Evolutionary conservation across 371 early-diverging fungal genomes (phyloP).

Genomic region (Zancudomyces culisetae): DNA sequence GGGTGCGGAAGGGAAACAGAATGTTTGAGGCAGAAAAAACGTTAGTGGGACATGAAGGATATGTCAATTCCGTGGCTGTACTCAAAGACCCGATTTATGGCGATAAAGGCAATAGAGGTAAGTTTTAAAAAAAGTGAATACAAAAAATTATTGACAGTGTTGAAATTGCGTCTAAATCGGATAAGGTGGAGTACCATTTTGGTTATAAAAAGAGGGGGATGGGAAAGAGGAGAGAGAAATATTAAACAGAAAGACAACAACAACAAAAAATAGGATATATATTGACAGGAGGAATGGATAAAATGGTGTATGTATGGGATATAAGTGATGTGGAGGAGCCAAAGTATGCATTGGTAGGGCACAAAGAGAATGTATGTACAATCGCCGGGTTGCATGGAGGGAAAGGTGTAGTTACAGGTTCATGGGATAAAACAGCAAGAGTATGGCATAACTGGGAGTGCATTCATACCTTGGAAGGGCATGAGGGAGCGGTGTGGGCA

Average conservation of each 20-base stretch:
- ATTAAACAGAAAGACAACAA: background rate
- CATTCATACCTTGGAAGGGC: constrained; percentile 51
- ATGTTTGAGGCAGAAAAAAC: constrained; percentile 30
- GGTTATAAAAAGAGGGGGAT: no score
- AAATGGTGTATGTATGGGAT: constrained; percentile 60
- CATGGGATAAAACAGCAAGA: constrained; percentile 85
- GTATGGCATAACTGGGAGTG: constrained; percentile 71
- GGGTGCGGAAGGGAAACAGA: constrained; percentile 29
- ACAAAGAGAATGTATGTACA: constrained; percentile 71
- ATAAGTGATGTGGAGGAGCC: constrained; percentile 35
- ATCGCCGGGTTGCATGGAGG: constrained; percentile 44
- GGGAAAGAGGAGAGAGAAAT: no score
- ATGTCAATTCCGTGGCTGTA: constrained; percentile 58
- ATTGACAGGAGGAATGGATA: constrained; percentile 69
- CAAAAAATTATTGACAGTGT: background rate
- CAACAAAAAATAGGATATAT: constrained; percentile 37
- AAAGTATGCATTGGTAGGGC: constrained; percentile 52
- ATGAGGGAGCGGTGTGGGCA: constrained; percentile 80
- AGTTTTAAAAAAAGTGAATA: no score
- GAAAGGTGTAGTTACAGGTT: constrained; percentile 65
- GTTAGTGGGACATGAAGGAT: constrained; percentile 52
- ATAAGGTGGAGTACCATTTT: background rate
- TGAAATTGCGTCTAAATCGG: background rate
- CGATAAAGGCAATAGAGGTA: constrained; percentile 13
- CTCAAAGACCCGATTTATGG: constrained; percentile 41